phyloP scores from a whole-genome alignment of 345 rosid genomes.

The Angophora floribunda region DNA sequence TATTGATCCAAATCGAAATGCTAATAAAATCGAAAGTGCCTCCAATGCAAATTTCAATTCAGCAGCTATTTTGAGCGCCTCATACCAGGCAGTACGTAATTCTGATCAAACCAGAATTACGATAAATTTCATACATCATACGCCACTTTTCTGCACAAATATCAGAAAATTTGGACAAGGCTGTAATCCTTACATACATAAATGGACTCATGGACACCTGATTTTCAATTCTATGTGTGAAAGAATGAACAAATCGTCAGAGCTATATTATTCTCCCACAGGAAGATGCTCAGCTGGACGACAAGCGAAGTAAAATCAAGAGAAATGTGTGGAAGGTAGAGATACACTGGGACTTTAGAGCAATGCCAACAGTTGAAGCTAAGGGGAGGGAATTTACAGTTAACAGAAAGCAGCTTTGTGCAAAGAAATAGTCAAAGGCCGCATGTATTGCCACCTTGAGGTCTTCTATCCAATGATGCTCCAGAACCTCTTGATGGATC shows the following conservation, averaged over 20 bases:
- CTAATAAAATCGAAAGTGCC: not conserved
- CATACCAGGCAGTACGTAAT: not conserved
- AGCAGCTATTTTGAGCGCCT: not conserved
- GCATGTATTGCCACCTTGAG: not conserved
- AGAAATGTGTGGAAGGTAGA: not conserved
- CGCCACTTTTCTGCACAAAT: not conserved
- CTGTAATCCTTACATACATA: not conserved
- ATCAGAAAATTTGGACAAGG: not conserved
- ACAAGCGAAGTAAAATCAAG: not conserved
- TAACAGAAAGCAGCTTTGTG: constrained; percentile 9
- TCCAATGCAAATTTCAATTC: not conserved
- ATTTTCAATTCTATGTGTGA: not conserved
- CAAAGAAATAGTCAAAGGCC: not conserved
- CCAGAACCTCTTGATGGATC: not conserved
- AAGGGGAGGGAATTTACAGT: constrained; percentile 26
- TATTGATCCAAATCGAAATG: not conserved
- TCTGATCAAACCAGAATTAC: not conserved
- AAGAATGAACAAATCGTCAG: constrained; percentile 25
- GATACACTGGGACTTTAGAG: not conserved
- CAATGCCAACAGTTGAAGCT: not conserved
- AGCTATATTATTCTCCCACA: not conserved
- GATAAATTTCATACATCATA: not conserved
- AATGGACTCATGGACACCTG: not conserved
- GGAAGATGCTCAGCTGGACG: not conserved
- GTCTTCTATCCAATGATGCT: not conserved